phyloP scores from a whole-genome alignment of 352 stramenopile genomes.

The Globisporangium cystogenes region DNA sequence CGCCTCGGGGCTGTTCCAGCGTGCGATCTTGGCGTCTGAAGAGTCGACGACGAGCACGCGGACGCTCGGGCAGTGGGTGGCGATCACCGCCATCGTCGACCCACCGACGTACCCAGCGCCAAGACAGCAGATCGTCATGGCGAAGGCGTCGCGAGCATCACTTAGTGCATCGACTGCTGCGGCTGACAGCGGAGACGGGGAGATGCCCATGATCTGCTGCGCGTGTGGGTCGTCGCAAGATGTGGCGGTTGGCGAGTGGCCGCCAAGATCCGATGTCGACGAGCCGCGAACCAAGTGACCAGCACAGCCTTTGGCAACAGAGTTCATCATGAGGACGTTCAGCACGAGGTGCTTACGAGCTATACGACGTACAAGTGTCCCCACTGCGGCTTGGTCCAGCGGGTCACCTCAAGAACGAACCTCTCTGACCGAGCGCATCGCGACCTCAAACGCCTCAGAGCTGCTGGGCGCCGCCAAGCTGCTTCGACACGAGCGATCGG shows the following conservation, averaged over 20 bases:
- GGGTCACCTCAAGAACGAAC: no score
- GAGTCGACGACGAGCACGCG: constrained; percentile 98
- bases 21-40: constrained; percentile 94
- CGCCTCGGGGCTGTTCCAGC: constrained; percentile 92
- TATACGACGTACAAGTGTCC: no score
- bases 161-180: constrained; percentile 23
- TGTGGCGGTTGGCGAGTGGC: no score
- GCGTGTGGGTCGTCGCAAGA: no score
- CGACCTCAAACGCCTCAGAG: not conserved
- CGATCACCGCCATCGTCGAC: constrained; percentile 99
- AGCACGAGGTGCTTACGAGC: no score
- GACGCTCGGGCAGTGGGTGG: constrained; percentile 95
- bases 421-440: no score
- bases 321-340: no score
- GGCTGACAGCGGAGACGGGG: not conserved
- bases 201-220: not conserved
- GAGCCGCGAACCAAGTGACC: no score
- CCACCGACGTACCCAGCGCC: constrained; percentile 98
- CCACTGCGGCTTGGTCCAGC: no score
- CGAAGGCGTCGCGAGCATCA: not conserved
- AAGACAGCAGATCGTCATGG: constrained; percentile 95
- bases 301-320: no score
- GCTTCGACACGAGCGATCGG: constrained; percentile 11
- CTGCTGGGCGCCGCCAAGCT: not conserved
- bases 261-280: no score